These are phyloP conservation scores for Papiliotrema laurentii DNA, from an alignment of 1,284 basidiomycete genomes.

Conservation along the genomic window DNA sequence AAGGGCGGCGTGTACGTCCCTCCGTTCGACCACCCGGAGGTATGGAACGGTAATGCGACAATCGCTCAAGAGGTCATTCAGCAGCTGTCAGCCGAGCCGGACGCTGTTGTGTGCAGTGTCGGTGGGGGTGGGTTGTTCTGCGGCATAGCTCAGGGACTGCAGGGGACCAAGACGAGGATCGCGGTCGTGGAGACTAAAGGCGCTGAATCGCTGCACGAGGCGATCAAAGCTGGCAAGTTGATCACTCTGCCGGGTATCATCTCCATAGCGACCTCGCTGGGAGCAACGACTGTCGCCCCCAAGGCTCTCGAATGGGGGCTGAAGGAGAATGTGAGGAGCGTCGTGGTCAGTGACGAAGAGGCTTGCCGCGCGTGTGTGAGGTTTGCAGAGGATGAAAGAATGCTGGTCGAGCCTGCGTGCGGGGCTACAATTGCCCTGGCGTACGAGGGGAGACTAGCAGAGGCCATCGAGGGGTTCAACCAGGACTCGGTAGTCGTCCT, in stretches of 20 bases:
- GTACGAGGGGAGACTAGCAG: constrained; percentile 14
- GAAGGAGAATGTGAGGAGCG: constrained; percentile 12
- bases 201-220: constrained; percentile 21
- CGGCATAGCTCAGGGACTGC: constrained; percentile 21
- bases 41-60: constrained; percentile 23
- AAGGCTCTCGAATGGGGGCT: constrained; percentile 18
- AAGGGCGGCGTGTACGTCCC: constrained; percentile 23
- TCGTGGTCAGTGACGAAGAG: constrained; percentile 22
- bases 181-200: constrained; percentile 27
- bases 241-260: constrained; percentile 28
- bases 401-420: constrained; percentile 31
- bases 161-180: constrained; percentile 8
- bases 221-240: constrained; percentile 15
- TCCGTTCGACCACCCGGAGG: constrained; percentile 25
- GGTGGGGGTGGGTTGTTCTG: constrained; percentile 28
- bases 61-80: constrained; percentile 18
- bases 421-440: constrained; percentile 27
- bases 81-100: constrained; percentile 11
- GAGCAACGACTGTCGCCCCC: constrained; percentile 14
- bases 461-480: constrained; percentile 1
- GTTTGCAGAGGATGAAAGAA: constrained; percentile 30
- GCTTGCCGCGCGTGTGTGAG: constrained; percentile 23
- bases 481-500: constrained; percentile 12
- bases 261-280: constrained; percentile 26
- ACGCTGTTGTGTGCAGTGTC: constrained; percentile 24